Percentiles rank a stretch among this genome's conserved stretches.
phyloP scores from a whole-genome alignment of 1,139 yeast species.

The Yamadazyma taylorii region DNA sequence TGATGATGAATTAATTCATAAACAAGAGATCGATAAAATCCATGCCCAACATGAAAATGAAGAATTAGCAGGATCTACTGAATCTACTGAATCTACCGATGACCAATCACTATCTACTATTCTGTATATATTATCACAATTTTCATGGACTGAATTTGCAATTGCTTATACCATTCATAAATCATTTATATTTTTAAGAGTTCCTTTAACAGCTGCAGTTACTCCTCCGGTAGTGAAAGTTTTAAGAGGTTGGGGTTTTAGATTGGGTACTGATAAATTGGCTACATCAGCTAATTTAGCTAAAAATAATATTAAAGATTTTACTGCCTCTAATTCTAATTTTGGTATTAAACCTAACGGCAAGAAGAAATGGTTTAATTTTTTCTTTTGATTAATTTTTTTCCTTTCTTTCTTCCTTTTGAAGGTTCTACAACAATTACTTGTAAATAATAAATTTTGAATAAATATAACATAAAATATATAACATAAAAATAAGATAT shows the following conservation, averaged over 20 bases:
- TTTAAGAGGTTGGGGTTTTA: constrained; percentile 78
- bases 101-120: constrained; percentile 10
- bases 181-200: constrained; percentile 72
- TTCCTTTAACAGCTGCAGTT: constrained; percentile 90
- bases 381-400: constrained; percentile 61
- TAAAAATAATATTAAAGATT: constrained; percentile 24
- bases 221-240: constrained; percentile 76
- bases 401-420: too few relatives aligned
- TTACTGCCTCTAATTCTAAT: constrained; percentile 40
- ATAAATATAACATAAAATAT: neutral
- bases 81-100: too few relatives aligned
- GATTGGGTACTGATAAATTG: constrained; percentile 57
- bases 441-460: constrained; percentile 1
- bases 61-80: too few relatives aligned
- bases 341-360: constrained; percentile 55
- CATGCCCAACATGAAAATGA: constrained; percentile 22
- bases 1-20: constrained; percentile 38
- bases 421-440: neutral
- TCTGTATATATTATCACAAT: constrained; percentile 38
- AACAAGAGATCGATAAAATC: constrained; percentile 33
- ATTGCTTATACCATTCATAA: constrained; percentile 95
- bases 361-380: constrained; percentile 60
- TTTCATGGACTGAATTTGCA: constrained; percentile 67
- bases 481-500: too few relatives aligned
- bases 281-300: constrained; percentile 39